These are phyloP conservation scores for Chlorella sp. DNA, from an alignment of 139 green algal species.

Conservation along the genomic window DNA sequence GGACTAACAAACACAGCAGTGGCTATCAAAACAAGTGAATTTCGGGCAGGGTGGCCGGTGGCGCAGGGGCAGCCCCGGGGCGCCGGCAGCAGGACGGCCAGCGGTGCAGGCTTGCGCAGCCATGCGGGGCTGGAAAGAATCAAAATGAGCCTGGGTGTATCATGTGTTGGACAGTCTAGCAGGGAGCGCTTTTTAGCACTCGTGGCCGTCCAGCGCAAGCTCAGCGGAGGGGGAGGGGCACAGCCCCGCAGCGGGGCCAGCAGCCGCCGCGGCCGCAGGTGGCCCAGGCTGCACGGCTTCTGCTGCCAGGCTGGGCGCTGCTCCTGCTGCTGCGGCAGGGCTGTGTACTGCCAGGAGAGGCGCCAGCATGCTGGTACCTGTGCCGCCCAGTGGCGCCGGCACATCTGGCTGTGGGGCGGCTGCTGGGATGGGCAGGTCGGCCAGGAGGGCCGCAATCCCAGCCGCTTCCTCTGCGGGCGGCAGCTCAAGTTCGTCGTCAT, in stretches of 20 bases:
- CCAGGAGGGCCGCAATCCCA: too few relatives aligned
- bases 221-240: conserved; percentile 5
- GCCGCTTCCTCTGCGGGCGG: too few relatives aligned
- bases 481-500: too few relatives aligned
- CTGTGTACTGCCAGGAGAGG: not conserved
- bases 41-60: too few relatives aligned
- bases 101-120: too few relatives aligned
- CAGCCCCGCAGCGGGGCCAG: not conserved
- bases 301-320: not conserved
- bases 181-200: not conserved
- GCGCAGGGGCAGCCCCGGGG: too few relatives aligned
- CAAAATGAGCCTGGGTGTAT: not conserved
- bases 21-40: too few relatives aligned
- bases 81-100: too few relatives aligned
- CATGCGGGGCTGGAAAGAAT: too few relatives aligned
- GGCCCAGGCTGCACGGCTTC: not conserved
- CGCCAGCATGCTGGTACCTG: not conserved
- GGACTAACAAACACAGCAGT: too few relatives aligned
- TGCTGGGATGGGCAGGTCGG: not conserved
- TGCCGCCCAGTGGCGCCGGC: not conserved
- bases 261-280: too few relatives aligned
- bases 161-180: not conserved
- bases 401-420: not conserved
- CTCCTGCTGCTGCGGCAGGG: not conserved
- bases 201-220: not conserved